Base-by-base conservation (phyloP, 441 rosid species). In the Corymbia calophylla region DNA sequence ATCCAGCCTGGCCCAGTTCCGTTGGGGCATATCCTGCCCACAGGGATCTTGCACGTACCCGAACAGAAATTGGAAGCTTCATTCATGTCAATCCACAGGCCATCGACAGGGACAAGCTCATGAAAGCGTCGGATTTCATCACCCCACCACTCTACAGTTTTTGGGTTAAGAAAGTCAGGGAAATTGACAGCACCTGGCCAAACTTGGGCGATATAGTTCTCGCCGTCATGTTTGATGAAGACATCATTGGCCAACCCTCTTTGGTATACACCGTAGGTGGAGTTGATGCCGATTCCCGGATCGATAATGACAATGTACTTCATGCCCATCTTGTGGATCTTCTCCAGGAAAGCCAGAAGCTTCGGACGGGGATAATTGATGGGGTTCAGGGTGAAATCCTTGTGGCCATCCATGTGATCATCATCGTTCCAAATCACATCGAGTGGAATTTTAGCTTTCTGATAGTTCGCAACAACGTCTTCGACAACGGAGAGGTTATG, bases 371-470 rank as follows among this genome's bases (percentile, higher is more conserved):
- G 97, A 91, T 94, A 97, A 93, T 90, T 92, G 9, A 53, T 32
- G 8, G 97, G 98, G 90, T 94, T 94, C 87, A 97, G 93, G 19
- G 99, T 98, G 93, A 98, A 98, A 91, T 97, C 99, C 93, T 97
- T 98, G 89, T 98, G 93, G 64, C 94, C 94, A 5, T 98, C 99
- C 99, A 97, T 98, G 94, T 98, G 98, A 93, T 98, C 99, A 89
- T 96, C 99, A 70, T 98, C 99, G 58, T 95, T 98, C 99, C 99
- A 97, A 31, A 97, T 97, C 87, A 98, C 99, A 87, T 98, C 99
- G 7, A 96, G 99, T 6, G 99, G 99, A 91, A 98, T 98, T 91
- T 94, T 91, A 17, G 98, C 98, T 91, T 95, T 95, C 73, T 94
- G 88, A 93, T 98, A 98, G 93, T 90, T 97, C 48, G 93, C 97